A percentile compares a stretch with the other conserved stretches of the same genome.
Evolutionary conservation across 768 basidiomycete species (phyloP).

Genomic region (Peribolospora baueri): DNA sequence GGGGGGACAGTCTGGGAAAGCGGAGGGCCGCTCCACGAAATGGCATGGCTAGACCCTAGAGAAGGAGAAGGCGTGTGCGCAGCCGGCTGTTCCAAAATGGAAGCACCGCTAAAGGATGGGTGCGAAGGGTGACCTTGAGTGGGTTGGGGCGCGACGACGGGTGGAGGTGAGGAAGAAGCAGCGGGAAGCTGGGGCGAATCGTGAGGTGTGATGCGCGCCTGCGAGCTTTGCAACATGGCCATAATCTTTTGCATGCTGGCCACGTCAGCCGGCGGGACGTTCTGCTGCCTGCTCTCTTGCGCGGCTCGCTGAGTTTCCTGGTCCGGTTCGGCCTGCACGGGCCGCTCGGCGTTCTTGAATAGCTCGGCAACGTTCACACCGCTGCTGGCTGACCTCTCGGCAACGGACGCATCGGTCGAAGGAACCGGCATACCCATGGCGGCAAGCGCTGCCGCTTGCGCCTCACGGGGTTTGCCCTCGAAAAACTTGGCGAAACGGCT

Average conservation of each 20-base stretch:
- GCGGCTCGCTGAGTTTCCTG: too few species aligned
- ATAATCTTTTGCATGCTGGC: slow-evolving; percentile 8
- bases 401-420: neutral
- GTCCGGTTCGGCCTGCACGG: neutral
- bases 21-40: too few species aligned
- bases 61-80: too few species aligned
- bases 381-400: slow-evolving; percentile 1
- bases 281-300: too few species aligned
- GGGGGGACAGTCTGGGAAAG: too few species aligned
- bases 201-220: neutral
- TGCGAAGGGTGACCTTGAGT: too few species aligned
- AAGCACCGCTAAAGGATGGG: too few species aligned
- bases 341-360: neutral
- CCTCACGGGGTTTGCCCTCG: slow-evolving; percentile 5
- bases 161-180: too few species aligned
- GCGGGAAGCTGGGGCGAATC: too few species aligned
- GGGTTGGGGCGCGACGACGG: too few species aligned
- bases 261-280: slow-evolving; percentile 4
- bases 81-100: too few species aligned
- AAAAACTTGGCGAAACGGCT: slow-evolving; percentile 11
- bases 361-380: slow-evolving; percentile 3
- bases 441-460: neutral
- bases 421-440: neutral
- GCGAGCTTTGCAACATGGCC: slow-evolving; percentile 9
- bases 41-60: too few species aligned